Conservation (phyloP, 768 basidiomycete species). For the Gymnopilus junonius region DNA sequence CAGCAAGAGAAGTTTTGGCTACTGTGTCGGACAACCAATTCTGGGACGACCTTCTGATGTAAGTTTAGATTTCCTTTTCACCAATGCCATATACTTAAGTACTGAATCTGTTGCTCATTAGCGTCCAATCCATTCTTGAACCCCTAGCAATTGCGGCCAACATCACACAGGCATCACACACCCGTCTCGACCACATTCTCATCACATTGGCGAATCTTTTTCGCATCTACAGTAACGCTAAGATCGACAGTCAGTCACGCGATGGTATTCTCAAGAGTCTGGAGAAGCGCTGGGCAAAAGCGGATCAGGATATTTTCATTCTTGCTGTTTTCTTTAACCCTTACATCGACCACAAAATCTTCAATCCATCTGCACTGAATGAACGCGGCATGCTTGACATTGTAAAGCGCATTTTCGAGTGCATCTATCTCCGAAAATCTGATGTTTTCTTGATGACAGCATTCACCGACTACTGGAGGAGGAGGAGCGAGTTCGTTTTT, state of each 20-base stretch:
- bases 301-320: too few species aligned
- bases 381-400: not conserved
- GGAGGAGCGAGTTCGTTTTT: too few species aligned
- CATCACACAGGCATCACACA: slow-evolving; percentile 28
- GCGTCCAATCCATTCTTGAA: slow-evolving; percentile 25
- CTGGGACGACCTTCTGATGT: slow-evolving; percentile 25
- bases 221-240: slow-evolving; percentile 16
- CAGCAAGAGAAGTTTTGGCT: slow-evolving; percentile 19
- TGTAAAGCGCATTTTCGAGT: not conserved
- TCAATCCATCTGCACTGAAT: slow-evolving; percentile 2
- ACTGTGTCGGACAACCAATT: slow-evolving; percentile 19
- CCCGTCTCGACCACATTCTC: slow-evolving; percentile 34
- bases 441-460: not conserved
- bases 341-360: slow-evolving; percentile 5
- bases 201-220: slow-evolving; percentile 34
- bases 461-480: slow-evolving; percentile 5
- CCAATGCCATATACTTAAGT: too few species aligned
- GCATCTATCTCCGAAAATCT: not conserved
- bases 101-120: too few species aligned
- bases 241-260: slow-evolving; percentile 12
- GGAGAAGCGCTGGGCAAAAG: too few species aligned
- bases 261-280: too few species aligned
- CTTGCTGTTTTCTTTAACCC: too few species aligned
- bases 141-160: slow-evolving; percentile 41
- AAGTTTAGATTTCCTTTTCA: not conserved